Conservation (phyloP, 2,329 filamentous ascomycete species). For the Tolypocladium tundrense region DNA sequence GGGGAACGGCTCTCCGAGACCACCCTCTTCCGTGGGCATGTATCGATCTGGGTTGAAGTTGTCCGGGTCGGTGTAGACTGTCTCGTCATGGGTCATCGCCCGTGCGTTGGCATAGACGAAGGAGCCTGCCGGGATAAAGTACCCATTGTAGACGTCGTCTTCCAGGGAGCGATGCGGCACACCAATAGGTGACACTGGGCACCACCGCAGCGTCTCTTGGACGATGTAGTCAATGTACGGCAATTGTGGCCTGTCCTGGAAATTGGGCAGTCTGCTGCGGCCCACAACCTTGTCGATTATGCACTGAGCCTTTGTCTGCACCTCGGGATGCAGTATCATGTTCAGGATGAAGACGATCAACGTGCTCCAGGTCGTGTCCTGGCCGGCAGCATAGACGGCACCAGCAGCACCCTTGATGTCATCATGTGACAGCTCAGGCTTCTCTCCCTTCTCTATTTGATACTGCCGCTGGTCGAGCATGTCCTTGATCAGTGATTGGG, state of each 20-base stretch:
- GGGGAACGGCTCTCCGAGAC: conserved; percentile 32
- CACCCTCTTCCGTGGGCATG: conserved; percentile 21
- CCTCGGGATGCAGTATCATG: conserved; percentile 28
- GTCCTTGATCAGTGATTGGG: conserved; percentile 16
- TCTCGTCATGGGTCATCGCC: conserved; percentile 32
- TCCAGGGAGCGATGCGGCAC: conserved; percentile 43
- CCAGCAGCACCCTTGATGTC: conserved; percentile 40
- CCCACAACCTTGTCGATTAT: conserved; percentile 38
- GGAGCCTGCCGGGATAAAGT: conserved; percentile 45
- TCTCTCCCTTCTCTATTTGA: conserved; percentile 14
- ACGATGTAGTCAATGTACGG: conserved; percentile 34
- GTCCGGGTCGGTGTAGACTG: conserved; percentile 29
- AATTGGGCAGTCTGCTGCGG: conserved; percentile 30
- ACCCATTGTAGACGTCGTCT: conserved; percentile 47
- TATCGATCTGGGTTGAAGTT: conserved; percentile 37
- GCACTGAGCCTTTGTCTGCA: conserved; percentile 34
- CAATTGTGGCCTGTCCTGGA: conserved; percentile 32
- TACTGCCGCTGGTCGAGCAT: conserved; percentile 14
- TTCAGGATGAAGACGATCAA: conserved; percentile 34
- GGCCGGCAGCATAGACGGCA: conserved; percentile 36
- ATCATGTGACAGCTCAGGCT: conserved; percentile 24
- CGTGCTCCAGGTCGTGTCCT: conserved; percentile 33
- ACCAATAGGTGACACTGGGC: conserved; percentile 34
- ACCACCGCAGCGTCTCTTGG: conserved; percentile 34
- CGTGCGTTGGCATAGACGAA: conserved; percentile 31